Evolutionary conservation across 257 asterid genomes (phyloP).

Genomic region (Solanum clarkiae): DNA sequence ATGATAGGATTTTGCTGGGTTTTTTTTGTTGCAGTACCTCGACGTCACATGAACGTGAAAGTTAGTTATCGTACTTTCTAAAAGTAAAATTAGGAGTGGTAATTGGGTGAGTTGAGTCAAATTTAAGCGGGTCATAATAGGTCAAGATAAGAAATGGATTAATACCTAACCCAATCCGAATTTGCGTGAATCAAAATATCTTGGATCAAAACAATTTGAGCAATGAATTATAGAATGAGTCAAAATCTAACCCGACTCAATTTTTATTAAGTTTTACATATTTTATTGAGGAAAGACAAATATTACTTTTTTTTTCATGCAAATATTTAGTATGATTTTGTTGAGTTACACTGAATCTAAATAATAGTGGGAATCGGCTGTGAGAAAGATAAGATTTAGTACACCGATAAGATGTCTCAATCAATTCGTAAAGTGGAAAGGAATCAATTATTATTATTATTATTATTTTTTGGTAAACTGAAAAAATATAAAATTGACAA

Average conservation of each 20-base stretch:
- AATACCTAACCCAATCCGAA: no score
- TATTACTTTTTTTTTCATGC: background rate
- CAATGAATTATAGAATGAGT: rapidly evolving
- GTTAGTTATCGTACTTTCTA: background rate
- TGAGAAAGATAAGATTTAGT: background rate
- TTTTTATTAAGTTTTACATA: no score
- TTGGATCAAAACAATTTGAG: no score
- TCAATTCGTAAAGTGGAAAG: background rate
- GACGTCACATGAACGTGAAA: no score
- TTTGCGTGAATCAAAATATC: no score
- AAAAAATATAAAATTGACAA: background rate
- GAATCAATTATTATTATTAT: background rate
- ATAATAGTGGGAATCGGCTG: background rate
- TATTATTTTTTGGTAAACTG: no score
- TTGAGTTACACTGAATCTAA: background rate
- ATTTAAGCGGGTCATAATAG: no score
- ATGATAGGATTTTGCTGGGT: no score
- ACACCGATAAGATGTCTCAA: background rate
- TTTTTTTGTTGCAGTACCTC: no score
- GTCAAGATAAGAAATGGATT: no score
- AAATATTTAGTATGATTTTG: background rate
- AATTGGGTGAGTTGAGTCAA: no score
- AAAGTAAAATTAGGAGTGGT: background rate
- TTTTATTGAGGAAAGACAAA: background rate
- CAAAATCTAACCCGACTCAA: no score